Evolutionary conservation across 768 basidiomycete genomes (phyloP), one percentile per base, ranked within the genome.

Genomic region (Mycena vulgaris): DNA sequence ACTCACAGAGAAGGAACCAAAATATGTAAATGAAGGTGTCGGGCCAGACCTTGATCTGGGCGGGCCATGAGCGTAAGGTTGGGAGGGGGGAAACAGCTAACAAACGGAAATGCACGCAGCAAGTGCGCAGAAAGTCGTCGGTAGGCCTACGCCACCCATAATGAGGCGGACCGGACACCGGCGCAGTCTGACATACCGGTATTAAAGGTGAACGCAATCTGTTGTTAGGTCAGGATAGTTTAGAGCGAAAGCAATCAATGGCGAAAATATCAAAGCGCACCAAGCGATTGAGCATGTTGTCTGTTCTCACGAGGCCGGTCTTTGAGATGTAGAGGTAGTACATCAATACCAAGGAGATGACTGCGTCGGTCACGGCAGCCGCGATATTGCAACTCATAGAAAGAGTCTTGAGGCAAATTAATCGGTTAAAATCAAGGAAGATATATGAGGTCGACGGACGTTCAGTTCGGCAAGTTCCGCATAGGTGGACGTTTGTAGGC

Each of bases 201-300:
- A 45, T 60, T 60, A 45, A 60, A 60, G 4, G 45, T 48, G 19
- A 48, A 60, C 40, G 45, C 45, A 47, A 60, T 60, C 59, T 60
- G 45, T 31, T 25, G 1, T 45, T 31, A n/a, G 13, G 1, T 45
- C 21, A n/a, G 13, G 28, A 42, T 17, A 30, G 5, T 11, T 28
- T 9, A 40, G 57, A 27, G 9, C 13, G 5, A 2, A 39, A n/a
- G n/a, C n/a, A n/a, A n/a, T n/a, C n/a, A n/a, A 5, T 2, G 27
- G 6, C 6, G 30, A 19, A 19, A 11, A 14, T 31, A 33, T 5
- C 16, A 33, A 23, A 13, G 37, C 67, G 2, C 2, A 73, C 72
- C 39, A 73, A 30, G 14, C 72, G 68, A 42, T 73, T 73, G 10
- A 73, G 48, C 68, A 73, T 66, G 35, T 62, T 56, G 61, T 73